Evolutionary conservation across 2,329 filamentous ascomycete genomes (phyloP), one percentile per base, ranked within the genome.

Genomic region (Incumbomyces lentus): DNA sequence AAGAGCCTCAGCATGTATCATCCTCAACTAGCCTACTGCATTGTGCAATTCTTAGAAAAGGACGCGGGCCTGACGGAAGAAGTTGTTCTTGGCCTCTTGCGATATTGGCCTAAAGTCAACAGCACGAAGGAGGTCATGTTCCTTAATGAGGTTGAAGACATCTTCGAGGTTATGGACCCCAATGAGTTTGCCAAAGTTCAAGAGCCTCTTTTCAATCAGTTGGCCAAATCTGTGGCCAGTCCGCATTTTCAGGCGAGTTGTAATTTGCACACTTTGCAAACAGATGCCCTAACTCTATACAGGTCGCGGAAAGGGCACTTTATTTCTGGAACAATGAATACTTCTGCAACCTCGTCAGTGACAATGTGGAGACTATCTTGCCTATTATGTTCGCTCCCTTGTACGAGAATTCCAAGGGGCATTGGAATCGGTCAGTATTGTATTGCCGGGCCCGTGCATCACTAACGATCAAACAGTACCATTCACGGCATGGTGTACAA

Each of bases 311-410:
- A 69, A 81, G 92, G 55, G 92, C 92, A 4, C 75, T 98, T 22
- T 98, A 98, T 70, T 98, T 98, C 72, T 98, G 92, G 92, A 98
- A 98, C 74, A 98, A 98, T 62, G 92, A 98, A 66, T 98, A 98
- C 66, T 98, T 98, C 70, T 98, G 92, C 74, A 98, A 96, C 62
- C 75, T 98, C 49, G 92, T 98, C 56, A 95, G 89, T 71, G 92
- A 98, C 68, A 98, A 98, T 60, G 92, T 98, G 46, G 90, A 96
- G 61, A 90, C 95, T 39, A 98, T 98, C 58, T 74, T 98, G 37
- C 92, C 92, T 2, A 98, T 98, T 63, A 98, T 98, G 92, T 98
- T 98, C 68, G 89, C 90, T 19, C 90, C 92, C 2, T 75, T 98
- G 26, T 98, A 95, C 59, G 92, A 98, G 67, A 98, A 98, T 65